phyloP scores from a whole-genome alignment of 2,329 filamentous ascomycete species.

The Chrysoporthe deuterocubensis region DNA sequence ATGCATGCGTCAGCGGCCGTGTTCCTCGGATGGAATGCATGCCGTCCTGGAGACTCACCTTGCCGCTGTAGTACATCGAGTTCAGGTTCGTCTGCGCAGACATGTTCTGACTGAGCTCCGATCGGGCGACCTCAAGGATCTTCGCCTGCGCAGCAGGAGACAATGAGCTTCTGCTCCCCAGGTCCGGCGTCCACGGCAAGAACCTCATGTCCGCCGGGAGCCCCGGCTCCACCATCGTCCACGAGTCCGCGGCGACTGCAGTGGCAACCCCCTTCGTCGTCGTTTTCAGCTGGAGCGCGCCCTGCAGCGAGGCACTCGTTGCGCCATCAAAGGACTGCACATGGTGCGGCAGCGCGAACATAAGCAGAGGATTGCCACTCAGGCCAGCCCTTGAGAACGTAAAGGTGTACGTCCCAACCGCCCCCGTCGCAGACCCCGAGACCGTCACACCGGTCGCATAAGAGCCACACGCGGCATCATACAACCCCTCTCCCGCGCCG shows the following conservation, averaged over 20 bases:
- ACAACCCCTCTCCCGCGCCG: slow-evolving; percentile 66
- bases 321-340: slow-evolving; percentile 70
- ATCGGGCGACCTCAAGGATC: slow-evolving; percentile 66
- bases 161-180: slow-evolving; percentile 51
- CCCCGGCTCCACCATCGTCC: slow-evolving; percentile 77
- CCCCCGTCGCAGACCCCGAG: slow-evolving; percentile 63
- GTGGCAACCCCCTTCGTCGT: slow-evolving; percentile 84
- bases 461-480: slow-evolving; percentile 76
- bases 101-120: slow-evolving; percentile 79
- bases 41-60: slow-evolving; percentile 50
- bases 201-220: slow-evolving; percentile 78
- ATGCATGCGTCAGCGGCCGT: slow-evolving; percentile 19
- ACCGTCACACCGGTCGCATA: slow-evolving; percentile 71
- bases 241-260: slow-evolving; percentile 71
- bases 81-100: slow-evolving; percentile 72
- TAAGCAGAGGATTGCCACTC: slow-evolving; percentile 64
- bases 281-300: slow-evolving; percentile 68
- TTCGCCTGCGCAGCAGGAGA: slow-evolving; percentile 58
- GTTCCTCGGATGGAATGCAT: neutral
- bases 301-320: slow-evolving; percentile 55
- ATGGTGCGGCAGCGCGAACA: slow-evolving; percentile 91
- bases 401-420: slow-evolving; percentile 73
- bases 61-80: slow-evolving; percentile 94
- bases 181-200: slow-evolving; percentile 71
- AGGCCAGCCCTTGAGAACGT: slow-evolving; percentile 74